phyloP scores from a whole-genome alignment of 116 monocot species.

The Phalaenopsis hybrid region DNA sequence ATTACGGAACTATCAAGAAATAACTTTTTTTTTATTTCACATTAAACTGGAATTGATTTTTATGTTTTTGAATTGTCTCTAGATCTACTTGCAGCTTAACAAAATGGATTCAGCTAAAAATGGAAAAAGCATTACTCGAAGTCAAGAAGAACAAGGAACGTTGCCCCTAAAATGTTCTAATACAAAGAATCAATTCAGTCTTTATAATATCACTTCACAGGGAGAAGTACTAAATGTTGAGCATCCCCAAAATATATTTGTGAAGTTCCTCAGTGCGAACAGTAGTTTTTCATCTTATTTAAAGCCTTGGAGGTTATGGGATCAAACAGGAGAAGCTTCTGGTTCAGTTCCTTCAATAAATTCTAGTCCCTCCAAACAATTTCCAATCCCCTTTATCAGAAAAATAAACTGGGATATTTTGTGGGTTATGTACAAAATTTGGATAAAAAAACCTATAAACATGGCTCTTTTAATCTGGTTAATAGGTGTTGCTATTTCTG shows the following conservation, averaged over 20 bases:
- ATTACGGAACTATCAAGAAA: too few relatives aligned
- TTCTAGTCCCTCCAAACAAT: slow-evolving; percentile 14
- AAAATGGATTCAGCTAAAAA: background rate
- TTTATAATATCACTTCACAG: too few relatives aligned
- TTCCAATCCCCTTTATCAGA: slow-evolving; percentile 15
- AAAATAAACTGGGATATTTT: slow-evolving; percentile 65
- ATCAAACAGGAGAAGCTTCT: slow-evolving; percentile 32
- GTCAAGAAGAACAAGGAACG: background rate
- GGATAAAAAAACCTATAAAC: slow-evolving; percentile 70
- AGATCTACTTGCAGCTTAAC: background rate
- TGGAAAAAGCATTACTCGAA: background rate
- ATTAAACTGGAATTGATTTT: background rate
- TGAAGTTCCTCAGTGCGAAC: too few relatives aligned
- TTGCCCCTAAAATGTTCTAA: background rate
- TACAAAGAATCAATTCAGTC: background rate
- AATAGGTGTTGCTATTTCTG: slow-evolving; percentile 46
- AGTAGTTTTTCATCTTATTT: background rate
- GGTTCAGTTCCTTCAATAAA: background rate
- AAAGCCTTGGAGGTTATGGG: slow-evolving; percentile 27
- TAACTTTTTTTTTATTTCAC: too few relatives aligned
- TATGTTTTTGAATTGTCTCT: background rate
- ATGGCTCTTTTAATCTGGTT: slow-evolving; percentile 74
- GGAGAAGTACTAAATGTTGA: too few relatives aligned
- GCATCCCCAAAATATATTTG: too few relatives aligned
- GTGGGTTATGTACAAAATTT: slow-evolving; percentile 33